These are phyloP conservation scores for Cucurbita ficifolia DNA, from an alignment of 306 rosid species.

Conservation along the genomic window DNA sequence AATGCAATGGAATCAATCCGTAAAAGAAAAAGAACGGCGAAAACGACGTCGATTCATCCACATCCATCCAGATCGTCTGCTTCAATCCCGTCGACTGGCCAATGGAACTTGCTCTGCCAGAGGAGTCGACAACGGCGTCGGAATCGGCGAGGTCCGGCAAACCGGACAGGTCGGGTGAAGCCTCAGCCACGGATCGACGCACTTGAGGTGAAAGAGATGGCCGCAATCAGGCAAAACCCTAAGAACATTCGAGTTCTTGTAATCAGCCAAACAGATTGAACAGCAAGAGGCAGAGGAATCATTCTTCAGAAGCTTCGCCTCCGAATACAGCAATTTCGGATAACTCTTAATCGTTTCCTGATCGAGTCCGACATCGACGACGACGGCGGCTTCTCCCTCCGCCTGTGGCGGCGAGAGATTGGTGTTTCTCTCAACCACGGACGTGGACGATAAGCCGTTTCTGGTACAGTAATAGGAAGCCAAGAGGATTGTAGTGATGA, in stretches of 20 bases:
- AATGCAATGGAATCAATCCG: neutral
- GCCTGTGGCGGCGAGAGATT: neutral
- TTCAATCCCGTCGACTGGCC: slow-evolving; percentile 41
- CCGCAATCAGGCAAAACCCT: slow-evolving; percentile 67
- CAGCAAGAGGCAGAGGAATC: slow-evolving; percentile 39
- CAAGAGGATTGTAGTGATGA: slow-evolving; percentile 78
- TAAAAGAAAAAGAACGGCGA: neutral
- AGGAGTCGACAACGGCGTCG: slow-evolving; percentile 90
- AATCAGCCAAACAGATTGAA: slow-evolving; percentile 75
- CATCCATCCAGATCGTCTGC: neutral
- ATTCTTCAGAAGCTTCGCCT: slow-evolving; percentile 40
- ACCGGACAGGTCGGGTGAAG: slow-evolving; percentile 81
- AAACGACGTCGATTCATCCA: neutral
- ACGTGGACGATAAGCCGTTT: slow-evolving; percentile 7
- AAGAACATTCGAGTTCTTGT: slow-evolving; percentile 43
- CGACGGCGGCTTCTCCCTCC: slow-evolving; percentile 7
- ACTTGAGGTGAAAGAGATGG: slow-evolving; percentile 62
- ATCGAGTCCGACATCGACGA: slow-evolving; percentile 69
- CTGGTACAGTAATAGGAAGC: slow-evolving; percentile 78
- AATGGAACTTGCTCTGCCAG: slow-evolving; percentile 85
- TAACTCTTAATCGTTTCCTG: slow-evolving; percentile 53
- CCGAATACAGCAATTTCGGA: slow-evolving; percentile 61
- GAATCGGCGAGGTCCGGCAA: slow-evolving; percentile 82
- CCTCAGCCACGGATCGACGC: slow-evolving; percentile 86
- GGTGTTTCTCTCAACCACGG: slow-evolving; percentile 3